These are phyloP conservation scores for Chaetomiaceae sp. DNA, from an alignment of 2,329 filamentous ascomycete species.

Conservation along the genomic window DNA sequence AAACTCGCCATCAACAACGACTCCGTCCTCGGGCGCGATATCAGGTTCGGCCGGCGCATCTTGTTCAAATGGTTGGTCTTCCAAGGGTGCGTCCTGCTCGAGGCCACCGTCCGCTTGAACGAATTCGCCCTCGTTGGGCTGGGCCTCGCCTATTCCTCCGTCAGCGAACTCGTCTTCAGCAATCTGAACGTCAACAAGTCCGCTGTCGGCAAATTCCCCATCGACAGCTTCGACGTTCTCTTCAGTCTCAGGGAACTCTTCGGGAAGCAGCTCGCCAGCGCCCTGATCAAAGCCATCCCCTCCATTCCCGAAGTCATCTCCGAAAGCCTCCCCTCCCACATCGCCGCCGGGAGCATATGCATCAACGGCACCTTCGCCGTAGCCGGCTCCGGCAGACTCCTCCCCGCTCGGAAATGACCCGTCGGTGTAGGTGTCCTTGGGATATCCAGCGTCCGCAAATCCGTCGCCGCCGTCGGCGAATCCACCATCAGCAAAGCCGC, in stretches of 20 bases:
- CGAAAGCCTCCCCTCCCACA: background rate
- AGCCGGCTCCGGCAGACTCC: background rate
- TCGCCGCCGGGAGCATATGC: background rate
- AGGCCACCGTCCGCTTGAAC: background rate
- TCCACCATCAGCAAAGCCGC: background rate
- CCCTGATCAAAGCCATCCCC: background rate
- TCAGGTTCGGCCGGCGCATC: background rate
- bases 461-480: background rate
- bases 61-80: background rate
- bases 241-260: background rate
- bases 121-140: background rate
- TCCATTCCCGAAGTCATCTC: background rate
- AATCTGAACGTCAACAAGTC: background rate
- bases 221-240: background rate
- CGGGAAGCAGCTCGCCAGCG: background rate
- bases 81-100: background rate
- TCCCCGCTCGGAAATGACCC: background rate
- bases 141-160: background rate
- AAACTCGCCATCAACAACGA: background rate
- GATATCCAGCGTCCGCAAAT: background rate
- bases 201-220: constrained; percentile 2
- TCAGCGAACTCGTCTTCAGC: background rate
- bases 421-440: background rate
- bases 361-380: background rate
- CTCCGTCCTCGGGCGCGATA: background rate